Conservation (phyloP, 257 asterid genomes). For the Forsythia suspensa region DNA sequence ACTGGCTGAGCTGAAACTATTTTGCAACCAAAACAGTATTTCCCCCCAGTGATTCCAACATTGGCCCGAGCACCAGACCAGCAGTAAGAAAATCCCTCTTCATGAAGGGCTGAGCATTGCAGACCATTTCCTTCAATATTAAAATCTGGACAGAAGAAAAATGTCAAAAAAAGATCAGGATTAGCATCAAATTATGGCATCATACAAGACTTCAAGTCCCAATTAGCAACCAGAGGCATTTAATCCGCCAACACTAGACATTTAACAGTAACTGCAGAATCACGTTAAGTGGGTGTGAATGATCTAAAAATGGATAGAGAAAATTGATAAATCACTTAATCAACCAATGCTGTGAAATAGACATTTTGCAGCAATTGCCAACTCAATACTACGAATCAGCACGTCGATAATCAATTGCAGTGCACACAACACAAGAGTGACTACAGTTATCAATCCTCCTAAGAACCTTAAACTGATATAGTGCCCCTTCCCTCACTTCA, state of each 20-base stretch:
- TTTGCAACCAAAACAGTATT: slow-evolving; percentile 67
- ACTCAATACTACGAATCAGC: neutral
- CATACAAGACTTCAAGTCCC: neutral
- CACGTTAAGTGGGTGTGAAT: neutral
- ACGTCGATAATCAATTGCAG: neutral
- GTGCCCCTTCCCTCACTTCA: neutral
- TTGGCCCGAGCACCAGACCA: slow-evolving; percentile 81
- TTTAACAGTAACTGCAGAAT: neutral
- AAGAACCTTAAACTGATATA: neutral
- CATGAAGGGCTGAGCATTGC: slow-evolving; percentile 50
- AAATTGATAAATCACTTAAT: neutral
- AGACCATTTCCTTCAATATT: slow-evolving; percentile 52
- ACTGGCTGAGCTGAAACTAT: slow-evolving; percentile 48
- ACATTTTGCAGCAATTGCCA: neutral
- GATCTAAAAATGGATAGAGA: neutral
- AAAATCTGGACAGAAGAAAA: slow-evolving; percentile 42
- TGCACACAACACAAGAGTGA: neutral
- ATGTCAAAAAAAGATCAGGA: neutral
- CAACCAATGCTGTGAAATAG: neutral
- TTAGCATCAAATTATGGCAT: neutral
- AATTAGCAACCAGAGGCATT: neutral
- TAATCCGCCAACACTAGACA: neutral
- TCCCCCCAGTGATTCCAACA: slow-evolving; percentile 57
- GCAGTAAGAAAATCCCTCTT: slow-evolving; percentile 62
- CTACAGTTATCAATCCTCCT: neutral